These are phyloP conservation scores for Gnomoniopsis sp. DNA, from an alignment of 2,329 filamentous ascomycete species.

Conservation along the genomic window DNA sequence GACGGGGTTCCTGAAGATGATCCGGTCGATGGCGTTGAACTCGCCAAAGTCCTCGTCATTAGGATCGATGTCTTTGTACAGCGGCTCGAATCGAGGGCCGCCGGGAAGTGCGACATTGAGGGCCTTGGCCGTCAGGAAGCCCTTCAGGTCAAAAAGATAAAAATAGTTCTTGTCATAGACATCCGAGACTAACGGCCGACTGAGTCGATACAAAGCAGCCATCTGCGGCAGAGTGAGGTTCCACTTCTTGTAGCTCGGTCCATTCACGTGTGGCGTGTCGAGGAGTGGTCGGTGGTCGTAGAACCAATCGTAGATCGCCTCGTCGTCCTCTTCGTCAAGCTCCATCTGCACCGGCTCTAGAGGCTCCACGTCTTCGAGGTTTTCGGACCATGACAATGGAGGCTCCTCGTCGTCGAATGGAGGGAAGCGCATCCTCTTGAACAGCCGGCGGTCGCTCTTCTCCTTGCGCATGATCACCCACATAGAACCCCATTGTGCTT, in stretches of 20 bases:
- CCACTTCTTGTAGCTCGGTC: constrained; percentile 95
- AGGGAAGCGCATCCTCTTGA: constrained; percentile 98
- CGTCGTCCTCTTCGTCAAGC: constrained; percentile 89
- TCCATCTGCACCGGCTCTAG: constrained; percentile 98
- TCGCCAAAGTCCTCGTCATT: constrained; percentile 99
- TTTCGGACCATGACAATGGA: constrained; percentile 95
- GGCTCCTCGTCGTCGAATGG: constrained; percentile 99
- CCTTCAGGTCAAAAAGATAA: constrained; percentile 93
- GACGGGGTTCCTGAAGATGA: constrained; percentile 95
- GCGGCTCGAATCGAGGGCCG: constrained; percentile 89
- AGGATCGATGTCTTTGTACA: constrained; percentile 98
- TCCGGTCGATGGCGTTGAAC: constrained; percentile 98
- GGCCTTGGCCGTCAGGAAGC: constrained; percentile 93
- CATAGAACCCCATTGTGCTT: constrained; percentile 99
- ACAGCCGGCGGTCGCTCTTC: constrained; percentile 91
- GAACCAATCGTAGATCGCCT: constrained; percentile 91
- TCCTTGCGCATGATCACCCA: constrained; percentile 98
- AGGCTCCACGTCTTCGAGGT: constrained; percentile 97
- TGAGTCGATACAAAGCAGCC: constrained; percentile 90
- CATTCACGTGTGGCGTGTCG: constrained; percentile 92
- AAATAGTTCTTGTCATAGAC: constrained; percentile 96
- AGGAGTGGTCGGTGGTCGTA: constrained; percentile 90
- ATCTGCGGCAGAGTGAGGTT: constrained; percentile 92
- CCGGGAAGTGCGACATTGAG: constrained; percentile 97
- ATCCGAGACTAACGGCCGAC: constrained; percentile 85